phyloP scores from a whole-genome alignment of 2,329 filamentous ascomycete species.

The Ascomycota sp. region DNA sequence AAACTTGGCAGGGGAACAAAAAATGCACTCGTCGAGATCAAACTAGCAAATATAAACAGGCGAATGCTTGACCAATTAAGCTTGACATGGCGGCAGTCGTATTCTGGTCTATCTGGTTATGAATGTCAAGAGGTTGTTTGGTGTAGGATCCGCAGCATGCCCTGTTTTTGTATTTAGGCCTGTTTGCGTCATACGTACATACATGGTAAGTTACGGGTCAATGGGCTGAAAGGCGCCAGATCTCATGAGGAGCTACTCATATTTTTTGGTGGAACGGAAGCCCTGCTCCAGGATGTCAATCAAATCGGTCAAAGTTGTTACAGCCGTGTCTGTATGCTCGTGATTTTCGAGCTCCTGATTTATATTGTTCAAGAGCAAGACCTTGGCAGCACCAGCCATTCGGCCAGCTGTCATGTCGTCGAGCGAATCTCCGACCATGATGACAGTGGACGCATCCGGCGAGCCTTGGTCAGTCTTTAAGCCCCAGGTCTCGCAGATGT shows the following conservation, averaged over 20 bases:
- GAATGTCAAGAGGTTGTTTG: too few species aligned
- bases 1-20: neutral
- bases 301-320: conserved; percentile 54
- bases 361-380: conserved; percentile 71
- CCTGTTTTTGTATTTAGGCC: too few species aligned
- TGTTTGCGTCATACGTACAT: too few species aligned
- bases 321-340: conserved; percentile 56
- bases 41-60: conserved; percentile 5
- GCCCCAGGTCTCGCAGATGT: conserved; percentile 64
- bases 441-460: conserved; percentile 25
- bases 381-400: conserved; percentile 68
- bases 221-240: too few species aligned
- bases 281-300: conserved; percentile 55
- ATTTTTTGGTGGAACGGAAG: conserved; percentile 33
- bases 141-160: too few species aligned
- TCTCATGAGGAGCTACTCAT: too few species aligned
- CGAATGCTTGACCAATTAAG: too few species aligned
- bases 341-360: conserved; percentile 52
- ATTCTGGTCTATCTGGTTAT: too few species aligned
- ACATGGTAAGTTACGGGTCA: too few species aligned
- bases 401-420: conserved; percentile 87
- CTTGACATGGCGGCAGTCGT: too few species aligned
- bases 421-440: conserved; percentile 60
- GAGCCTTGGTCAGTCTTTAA: conserved; percentile 16
- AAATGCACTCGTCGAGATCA: conserved; percentile 4